Percentiles rank a stretch among this genome's conserved stretches.
phyloP scores from a whole-genome alignment of 306 rosid genomes.

The Lathyrus oleraceus region DNA sequence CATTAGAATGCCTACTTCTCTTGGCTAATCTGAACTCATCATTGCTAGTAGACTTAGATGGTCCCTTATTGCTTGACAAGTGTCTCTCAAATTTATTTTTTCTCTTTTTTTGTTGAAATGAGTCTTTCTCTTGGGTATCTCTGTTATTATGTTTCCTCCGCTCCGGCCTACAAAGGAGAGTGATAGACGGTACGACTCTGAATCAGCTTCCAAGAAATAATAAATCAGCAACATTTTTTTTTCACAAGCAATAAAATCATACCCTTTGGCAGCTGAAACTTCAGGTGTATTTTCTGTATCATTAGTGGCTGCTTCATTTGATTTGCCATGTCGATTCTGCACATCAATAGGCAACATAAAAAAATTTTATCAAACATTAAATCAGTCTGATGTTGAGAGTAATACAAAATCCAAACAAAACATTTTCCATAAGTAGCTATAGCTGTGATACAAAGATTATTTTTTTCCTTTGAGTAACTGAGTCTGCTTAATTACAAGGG shows the following conservation, averaged over 20 bases:
- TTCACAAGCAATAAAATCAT: constrained; percentile 26
- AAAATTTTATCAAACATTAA: constrained; percentile 5
- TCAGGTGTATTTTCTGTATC: constrained; percentile 39
- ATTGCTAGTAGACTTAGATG: constrained; percentile 9
- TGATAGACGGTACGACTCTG: not conserved
- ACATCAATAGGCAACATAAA: constrained; percentile 22
- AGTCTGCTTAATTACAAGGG: not conserved
- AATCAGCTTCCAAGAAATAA: constrained; percentile 18
- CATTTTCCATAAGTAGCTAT: not conserved
- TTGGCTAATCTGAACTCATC: constrained; percentile 36
- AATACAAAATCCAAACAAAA: constrained; percentile 17
- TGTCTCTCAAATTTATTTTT: constrained; percentile 36
- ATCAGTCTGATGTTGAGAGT: constrained; percentile 20
- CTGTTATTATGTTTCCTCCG: constrained; percentile 42
- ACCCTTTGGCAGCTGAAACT: constrained; percentile 58
- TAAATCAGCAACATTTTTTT: not conserved
- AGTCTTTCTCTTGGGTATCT: constrained; percentile 42
- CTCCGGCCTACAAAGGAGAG: constrained; percentile 46
- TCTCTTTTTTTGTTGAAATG: constrained; percentile 38
- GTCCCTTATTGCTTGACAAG: not conserved
- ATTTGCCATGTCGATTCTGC: constrained; percentile 82
- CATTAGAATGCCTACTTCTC: constrained; percentile 43
- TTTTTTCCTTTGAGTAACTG: not conserved
- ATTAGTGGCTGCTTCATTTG: constrained; percentile 43
- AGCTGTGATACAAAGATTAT: not conserved